Conservation (phyloP, 257 asterid genomes). For the Plantago ovata region DNA sequence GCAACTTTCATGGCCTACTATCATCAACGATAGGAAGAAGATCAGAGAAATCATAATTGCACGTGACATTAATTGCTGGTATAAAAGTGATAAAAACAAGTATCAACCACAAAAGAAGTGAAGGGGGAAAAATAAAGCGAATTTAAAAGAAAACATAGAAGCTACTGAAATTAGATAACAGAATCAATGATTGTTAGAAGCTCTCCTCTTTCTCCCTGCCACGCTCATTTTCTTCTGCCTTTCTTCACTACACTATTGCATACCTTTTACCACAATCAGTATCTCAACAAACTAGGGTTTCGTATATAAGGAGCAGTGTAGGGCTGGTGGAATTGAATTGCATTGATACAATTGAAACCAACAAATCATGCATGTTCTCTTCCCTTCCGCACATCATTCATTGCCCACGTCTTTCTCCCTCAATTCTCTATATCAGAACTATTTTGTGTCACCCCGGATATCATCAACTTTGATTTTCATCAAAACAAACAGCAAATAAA, state of each 20-base stretch:
- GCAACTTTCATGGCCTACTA: slow-evolving; percentile 67
- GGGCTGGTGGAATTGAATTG: no score
- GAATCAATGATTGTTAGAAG: no score
- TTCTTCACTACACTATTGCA: neutral
- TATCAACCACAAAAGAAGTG: neutral
- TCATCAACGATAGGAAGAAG: neutral
- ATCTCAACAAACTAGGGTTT: neutral
- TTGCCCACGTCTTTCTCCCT: no score
- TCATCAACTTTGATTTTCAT: no score
- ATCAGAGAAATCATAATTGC: neutral
- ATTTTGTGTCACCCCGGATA: no score
- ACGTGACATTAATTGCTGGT: neutral
- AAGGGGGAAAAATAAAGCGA: neutral
- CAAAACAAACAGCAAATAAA: no score
- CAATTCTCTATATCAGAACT: no score
- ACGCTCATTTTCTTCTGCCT: no score
- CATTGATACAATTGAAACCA: no score
- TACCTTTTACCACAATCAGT: neutral
- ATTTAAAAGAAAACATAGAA: neutral
- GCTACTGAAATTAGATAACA: neutral
- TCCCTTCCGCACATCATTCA: no score
- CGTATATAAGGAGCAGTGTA: no score
- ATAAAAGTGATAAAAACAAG: neutral
- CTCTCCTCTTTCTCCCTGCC: neutral
- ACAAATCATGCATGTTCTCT: no score